Base-by-base conservation (phyloP, 2,329 filamentous ascomycete species). In the Chaetomium sp. region DNA sequence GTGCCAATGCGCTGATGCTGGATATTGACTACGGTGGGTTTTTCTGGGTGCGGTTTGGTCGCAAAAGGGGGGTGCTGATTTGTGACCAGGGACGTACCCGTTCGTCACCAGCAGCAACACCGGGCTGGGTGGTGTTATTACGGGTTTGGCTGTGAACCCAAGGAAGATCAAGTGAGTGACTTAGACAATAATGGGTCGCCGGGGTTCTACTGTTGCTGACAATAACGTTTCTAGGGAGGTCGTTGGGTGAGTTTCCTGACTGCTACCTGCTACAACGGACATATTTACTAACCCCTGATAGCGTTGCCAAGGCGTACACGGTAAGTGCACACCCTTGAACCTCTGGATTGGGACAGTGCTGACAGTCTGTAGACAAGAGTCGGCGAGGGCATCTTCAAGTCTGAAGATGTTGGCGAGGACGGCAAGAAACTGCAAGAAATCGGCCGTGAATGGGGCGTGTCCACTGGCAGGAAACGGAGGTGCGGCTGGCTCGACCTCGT, bases 401-500 rank as follows among this genome's bases (percentile, higher is more conserved):
- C 83, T 0, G 85, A 88, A 68, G 80, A 75, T 52, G 60, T 68
- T 8, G 71, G 68, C 55, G 73, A 76, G 63, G 68, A 44, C 32
- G 76, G 76, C 50, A 71, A 66, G 33, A 76, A 75, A 61, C 71
- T 80, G 34, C 76, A 79, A 64, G 68, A 76, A 53, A 68, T 76
- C 55, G 76, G 76, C 14, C 68, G 71, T 35, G 75, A 77, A 67
- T 73, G 59, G 73, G 71, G 71, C 72, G 59, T 77, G 74, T 44
- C 61, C 35, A 85, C 82, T 42, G 82, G 83, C 52, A 77, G 83
- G 55, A 80, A 75, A 68, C 76, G 84, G 41, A 76, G 84, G 49
- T 84, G 81, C 58, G 73, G 72, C 72, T 86, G 72, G 73, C 69
- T 86, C 44, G 85, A 89, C 64, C 76, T 89, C 5, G 84, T 88